Conservation (phyloP, 306 rosid species). For the Cucumis hystrix region DNA sequence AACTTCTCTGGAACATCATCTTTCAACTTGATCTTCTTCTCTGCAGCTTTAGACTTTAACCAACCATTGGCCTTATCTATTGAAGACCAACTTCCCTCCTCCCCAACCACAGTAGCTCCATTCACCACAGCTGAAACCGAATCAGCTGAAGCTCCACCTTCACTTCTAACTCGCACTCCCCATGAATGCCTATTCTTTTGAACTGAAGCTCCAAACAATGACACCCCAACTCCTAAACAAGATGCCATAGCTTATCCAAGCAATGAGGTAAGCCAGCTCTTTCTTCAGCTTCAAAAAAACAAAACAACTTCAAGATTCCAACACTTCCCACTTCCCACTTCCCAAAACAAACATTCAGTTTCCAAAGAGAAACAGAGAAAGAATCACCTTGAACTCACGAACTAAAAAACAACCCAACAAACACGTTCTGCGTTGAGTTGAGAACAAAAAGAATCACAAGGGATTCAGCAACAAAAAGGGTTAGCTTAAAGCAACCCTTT, state of each 20-base stretch:
- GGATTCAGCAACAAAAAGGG: neutral
- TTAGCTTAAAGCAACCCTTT: neutral
- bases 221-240: conserved; percentile 16
- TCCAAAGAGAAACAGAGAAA: neutral
- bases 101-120: conserved; percentile 28
- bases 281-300: neutral
- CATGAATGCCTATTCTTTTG: conserved; percentile 7
- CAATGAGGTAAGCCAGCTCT: conserved; percentile 1
- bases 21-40: conserved; percentile 2
- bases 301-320: neutral
- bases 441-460: neutral
- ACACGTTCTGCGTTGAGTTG: neutral
- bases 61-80: conserved; percentile 21
- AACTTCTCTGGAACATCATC: conserved; percentile 19
- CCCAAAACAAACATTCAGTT: neutral
- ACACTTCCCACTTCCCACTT: neutral
- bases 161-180: conserved; percentile 23
- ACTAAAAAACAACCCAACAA: neutral
- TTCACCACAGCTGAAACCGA: conserved; percentile 28
- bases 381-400: neutral
- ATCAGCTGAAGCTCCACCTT: conserved; percentile 8
- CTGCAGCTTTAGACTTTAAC: conserved; percentile 12
- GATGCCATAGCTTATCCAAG: conserved; percentile 32
- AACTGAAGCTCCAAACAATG: conserved; percentile 17
- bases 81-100: conserved; percentile 18